Percentiles rank a stretch among this genome's conserved stretches.
Evolutionary conservation across 257 asterid genomes (phyloP).

Genomic region (Solanum okadae): DNA sequence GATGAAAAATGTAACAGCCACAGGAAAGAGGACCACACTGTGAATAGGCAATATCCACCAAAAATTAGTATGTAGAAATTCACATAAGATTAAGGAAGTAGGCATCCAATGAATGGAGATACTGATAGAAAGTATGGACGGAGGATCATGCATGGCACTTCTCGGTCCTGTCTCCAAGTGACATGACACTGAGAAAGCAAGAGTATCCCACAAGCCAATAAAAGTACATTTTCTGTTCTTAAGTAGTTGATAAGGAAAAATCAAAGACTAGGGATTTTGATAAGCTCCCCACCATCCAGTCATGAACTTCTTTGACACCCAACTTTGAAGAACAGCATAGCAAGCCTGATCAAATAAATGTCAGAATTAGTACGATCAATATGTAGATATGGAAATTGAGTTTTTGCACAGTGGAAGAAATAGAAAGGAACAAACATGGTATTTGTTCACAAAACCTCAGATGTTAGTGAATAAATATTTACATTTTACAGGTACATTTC

Average conservation of each 20-base stretch:
- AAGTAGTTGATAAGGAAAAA: not conserved
- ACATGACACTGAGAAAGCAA: not conserved
- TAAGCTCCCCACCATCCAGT: constrained; percentile 76
- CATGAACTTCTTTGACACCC: constrained; percentile 98
- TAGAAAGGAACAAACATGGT: not conserved
- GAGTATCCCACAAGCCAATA: not conserved
- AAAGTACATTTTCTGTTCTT: not conserved
- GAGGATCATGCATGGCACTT: not conserved
- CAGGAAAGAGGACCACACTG: constrained; percentile 95
- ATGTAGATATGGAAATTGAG: not conserved
- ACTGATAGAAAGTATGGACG: not conserved
- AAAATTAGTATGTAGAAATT: not conserved
- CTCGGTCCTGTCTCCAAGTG: constrained; percentile 1
- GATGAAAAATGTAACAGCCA: constrained; percentile 87
- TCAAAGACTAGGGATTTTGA: not conserved
- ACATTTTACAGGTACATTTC: not conserved
- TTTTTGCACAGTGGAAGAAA: not conserved
- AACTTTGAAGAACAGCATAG: constrained; percentile 96
- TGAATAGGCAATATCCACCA: constrained; percentile 12
- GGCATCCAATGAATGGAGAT: not conserved
- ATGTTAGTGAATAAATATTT: not conserved
- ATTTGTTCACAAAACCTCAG: not conserved
- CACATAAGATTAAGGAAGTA: not conserved
- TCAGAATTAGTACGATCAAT: constrained; percentile 4
- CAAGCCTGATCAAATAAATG: constrained; percentile 62